Conservation (phyloP, 2,329 filamentous ascomycete species). For the Hypoxylon sp. region DNA sequence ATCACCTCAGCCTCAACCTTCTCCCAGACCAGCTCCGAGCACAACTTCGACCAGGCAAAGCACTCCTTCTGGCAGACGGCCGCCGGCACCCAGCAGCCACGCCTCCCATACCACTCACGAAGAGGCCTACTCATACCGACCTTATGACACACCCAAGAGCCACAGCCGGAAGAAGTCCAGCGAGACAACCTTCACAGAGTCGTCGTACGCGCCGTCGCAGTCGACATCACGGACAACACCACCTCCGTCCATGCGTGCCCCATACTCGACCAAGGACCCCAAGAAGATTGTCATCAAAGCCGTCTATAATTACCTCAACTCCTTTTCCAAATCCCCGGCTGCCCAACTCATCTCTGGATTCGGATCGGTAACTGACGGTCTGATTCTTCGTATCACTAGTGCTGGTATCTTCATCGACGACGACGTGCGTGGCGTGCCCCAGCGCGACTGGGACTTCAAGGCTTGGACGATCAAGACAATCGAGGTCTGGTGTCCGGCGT, state of each 20-base stretch:
- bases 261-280: constrained; percentile 88
- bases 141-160: constrained; percentile 74
- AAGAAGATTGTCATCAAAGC: constrained; percentile 96
- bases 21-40: constrained; percentile 36
- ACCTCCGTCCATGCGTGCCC: constrained; percentile 77
- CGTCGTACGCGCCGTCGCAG: constrained; percentile 84
- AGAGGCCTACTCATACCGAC: constrained; percentile 75
- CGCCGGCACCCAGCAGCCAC: constrained; percentile 54
- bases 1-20: constrained; percentile 49
- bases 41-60: constrained; percentile 38
- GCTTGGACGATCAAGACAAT: constrained; percentile 95
- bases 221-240: constrained; percentile 86
- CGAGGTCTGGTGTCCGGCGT: constrained; percentile 83
- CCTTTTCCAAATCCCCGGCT: constrained; percentile 87
- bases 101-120: constrained; percentile 69
- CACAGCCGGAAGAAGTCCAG: constrained; percentile 68
- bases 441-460: constrained; percentile 98
- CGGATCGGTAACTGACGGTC: constrained; percentile 85
- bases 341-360: constrained; percentile 87
- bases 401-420: constrained; percentile 98
- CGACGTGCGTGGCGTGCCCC: constrained; percentile 87
- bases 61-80: constrained; percentile 22
- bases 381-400: constrained; percentile 90
- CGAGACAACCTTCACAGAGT: constrained; percentile 79
- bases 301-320: constrained; percentile 91